These are phyloP conservation scores for Didymellaceae sp. DNA, from an alignment of 2,329 filamentous ascomycete genomes.

Conservation along the genomic window DNA sequence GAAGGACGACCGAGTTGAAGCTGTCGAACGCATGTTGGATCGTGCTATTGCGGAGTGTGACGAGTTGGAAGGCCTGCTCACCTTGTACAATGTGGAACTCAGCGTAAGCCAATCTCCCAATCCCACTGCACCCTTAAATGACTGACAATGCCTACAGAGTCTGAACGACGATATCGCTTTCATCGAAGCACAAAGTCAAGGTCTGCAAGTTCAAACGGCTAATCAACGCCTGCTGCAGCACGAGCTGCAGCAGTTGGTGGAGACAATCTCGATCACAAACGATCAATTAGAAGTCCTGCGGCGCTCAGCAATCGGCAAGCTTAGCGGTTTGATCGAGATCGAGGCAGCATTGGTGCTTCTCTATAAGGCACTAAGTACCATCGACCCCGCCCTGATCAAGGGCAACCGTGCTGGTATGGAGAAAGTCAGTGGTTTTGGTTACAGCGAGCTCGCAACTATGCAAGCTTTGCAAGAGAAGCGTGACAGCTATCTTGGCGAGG, in stretches of 20 bases:
- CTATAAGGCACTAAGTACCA: slow-evolving; percentile 92
- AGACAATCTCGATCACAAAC: slow-evolving; percentile 86
- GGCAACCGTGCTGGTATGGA: slow-evolving; percentile 49
- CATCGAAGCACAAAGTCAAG: slow-evolving; percentile 96
- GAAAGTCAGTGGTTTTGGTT: slow-evolving; percentile 58
- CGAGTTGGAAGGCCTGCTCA: slow-evolving; percentile 91
- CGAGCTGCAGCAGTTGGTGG: slow-evolving; percentile 86
- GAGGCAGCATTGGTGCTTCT: slow-evolving; percentile 79
- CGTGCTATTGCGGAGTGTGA: slow-evolving; percentile 93
- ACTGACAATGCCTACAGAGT: slow-evolving; percentile 63
- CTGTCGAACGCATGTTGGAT: slow-evolving; percentile 85
- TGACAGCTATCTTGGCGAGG: slow-evolving; percentile 82
- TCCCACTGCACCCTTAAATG: background rate
- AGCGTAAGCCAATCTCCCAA: slow-evolving; percentile 68
- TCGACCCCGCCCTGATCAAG: slow-evolving; percentile 78
- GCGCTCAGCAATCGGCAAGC: slow-evolving; percentile 73
- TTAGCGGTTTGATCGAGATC: slow-evolving; percentile 75
- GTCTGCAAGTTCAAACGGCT: slow-evolving; percentile 93
- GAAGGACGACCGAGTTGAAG: slow-evolving; percentile 87
- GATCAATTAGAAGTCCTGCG: slow-evolving; percentile 77
- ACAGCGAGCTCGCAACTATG: slow-evolving; percentile 83
- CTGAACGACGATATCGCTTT: slow-evolving; percentile 95
- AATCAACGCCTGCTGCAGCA: slow-evolving; percentile 94
- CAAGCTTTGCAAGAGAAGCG: slow-evolving; percentile 93
- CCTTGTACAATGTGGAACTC: slow-evolving; percentile 91